Evolutionary conservation across 768 basidiomycete genomes (phyloP).

Genomic region (Lactifluus echinatus): DNA sequence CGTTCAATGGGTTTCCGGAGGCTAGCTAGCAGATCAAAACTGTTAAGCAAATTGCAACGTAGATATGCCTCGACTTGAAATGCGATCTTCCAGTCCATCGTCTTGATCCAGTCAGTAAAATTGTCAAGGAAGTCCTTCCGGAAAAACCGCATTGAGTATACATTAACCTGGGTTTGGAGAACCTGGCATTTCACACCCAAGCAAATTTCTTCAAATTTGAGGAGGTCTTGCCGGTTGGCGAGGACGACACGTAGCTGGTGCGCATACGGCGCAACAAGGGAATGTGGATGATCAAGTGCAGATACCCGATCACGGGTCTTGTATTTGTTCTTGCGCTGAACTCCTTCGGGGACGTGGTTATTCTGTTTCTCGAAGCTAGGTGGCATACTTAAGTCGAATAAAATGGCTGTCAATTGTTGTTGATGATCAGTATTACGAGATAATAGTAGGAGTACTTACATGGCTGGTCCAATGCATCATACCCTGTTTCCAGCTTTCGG

Average conservation of each 20-base stretch:
- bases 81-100: constrained; percentile 54
- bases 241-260: constrained; percentile 63
- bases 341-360: constrained; percentile 37
- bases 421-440: not conserved
- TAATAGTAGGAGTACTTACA: not conserved
- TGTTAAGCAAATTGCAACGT: constrained; percentile 52
- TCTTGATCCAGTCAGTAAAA: constrained; percentile 35
- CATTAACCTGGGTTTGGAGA: constrained; percentile 35
- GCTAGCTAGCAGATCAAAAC: constrained; percentile 21
- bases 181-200: constrained; percentile 35
- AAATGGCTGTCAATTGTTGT: constrained; percentile 1
- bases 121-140: constrained; percentile 35
- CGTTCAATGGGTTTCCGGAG: not conserved
- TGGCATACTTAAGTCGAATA: constrained; percentile 32
- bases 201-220: constrained; percentile 50
- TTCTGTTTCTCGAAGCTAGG: constrained; percentile 59
- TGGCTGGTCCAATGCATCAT: not conserved
- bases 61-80: constrained; percentile 72
- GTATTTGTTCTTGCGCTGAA: constrained; percentile 27
- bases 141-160: constrained; percentile 45
- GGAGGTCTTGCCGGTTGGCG: constrained; percentile 39
- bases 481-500: constrained; percentile 8
- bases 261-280: constrained; percentile 55
- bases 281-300: constrained; percentile 48
- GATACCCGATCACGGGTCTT: constrained; percentile 52